A percentile compares a stretch with the other conserved stretches of the same genome.
phyloP scores from a whole-genome alignment of 2,329 filamentous ascomycete genomes.

The Ceratocystis lukuohia region DNA sequence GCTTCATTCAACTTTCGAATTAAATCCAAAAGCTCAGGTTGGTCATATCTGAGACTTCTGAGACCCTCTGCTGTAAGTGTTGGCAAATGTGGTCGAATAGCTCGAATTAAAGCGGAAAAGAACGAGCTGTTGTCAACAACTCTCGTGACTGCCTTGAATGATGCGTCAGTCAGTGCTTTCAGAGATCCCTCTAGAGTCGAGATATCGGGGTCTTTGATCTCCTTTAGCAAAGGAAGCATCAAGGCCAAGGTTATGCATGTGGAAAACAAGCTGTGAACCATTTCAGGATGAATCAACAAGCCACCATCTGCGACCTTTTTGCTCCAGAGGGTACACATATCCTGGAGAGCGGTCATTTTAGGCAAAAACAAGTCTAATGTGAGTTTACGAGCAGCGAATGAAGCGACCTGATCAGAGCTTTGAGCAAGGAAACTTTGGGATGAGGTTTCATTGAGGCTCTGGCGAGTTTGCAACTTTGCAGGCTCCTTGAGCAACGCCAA shows the following conservation, averaged over 20 bases:
- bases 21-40: slow-evolving; percentile 32
- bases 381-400: slow-evolving; percentile 36
- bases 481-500: slow-evolving; percentile 38
- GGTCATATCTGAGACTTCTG: slow-evolving; percentile 28
- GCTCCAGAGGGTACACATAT: slow-evolving; percentile 36
- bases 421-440: slow-evolving; percentile 5
- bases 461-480: slow-evolving; percentile 13
- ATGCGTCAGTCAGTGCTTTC: slow-evolving; percentile 30
- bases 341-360: slow-evolving; percentile 37
- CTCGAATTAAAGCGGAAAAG: slow-evolving; percentile 34
- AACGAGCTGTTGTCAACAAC: slow-evolving; percentile 36
- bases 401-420: slow-evolving; percentile 26
- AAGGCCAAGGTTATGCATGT: slow-evolving; percentile 35
- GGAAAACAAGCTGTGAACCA: slow-evolving; percentile 39
- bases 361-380: slow-evolving; percentile 41
- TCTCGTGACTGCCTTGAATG: slow-evolving; percentile 30
- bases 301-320: slow-evolving; percentile 34
- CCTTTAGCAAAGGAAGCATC: slow-evolving; percentile 35
- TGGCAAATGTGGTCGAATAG: slow-evolving; percentile 36
- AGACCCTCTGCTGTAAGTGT: slow-evolving; percentile 30
- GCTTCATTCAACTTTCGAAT: slow-evolving; percentile 30
- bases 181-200: slow-evolving; percentile 35
- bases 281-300: slow-evolving; percentile 38
- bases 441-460: background rate
- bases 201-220: slow-evolving; percentile 36